Conservation (phyloP, 2,329 filamentous ascomycete genomes). For the Fusarium annulatum region DNA sequence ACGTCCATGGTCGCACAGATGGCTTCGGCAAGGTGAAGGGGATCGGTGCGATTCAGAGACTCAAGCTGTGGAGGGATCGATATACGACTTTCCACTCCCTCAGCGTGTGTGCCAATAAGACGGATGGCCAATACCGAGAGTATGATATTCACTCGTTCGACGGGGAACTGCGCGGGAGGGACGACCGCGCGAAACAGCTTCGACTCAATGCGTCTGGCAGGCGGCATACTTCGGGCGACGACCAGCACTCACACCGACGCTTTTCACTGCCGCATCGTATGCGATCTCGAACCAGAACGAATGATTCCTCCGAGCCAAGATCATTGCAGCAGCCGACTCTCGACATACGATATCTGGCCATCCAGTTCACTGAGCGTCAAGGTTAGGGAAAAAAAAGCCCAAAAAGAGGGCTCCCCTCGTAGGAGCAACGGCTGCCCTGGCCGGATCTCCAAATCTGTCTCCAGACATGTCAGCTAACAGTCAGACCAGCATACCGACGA, state of each 20-base stretch:
- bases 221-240: constrained; percentile 55
- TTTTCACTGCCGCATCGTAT: constrained; percentile 58
- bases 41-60: constrained; percentile 62
- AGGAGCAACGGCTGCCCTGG: constrained; percentile 10
- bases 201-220: constrained; percentile 56
- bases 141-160: constrained; percentile 62
- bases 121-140: constrained; percentile 59
- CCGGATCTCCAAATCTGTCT: constrained; percentile 14
- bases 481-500: constrained; percentile 51
- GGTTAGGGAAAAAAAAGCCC: constrained; percentile 48
- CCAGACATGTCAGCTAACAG: constrained; percentile 39
- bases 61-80: constrained; percentile 64
- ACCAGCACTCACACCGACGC: constrained; percentile 50
- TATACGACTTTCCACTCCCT: constrained; percentile 60
- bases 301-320: constrained; percentile 40
- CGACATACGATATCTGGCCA: constrained; percentile 61
- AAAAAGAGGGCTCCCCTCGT: not conserved
- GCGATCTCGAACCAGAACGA: constrained; percentile 53
- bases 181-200: constrained; percentile 59
- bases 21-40: constrained; percentile 62
- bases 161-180: constrained; percentile 57
- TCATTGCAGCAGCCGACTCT: constrained; percentile 43
- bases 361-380: constrained; percentile 61
- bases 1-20: constrained; percentile 61
- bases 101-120: constrained; percentile 60